Base-by-base conservation (phyloP, 495 filamentous ascomycete genomes). In the Cladorrhinum samala region DNA sequence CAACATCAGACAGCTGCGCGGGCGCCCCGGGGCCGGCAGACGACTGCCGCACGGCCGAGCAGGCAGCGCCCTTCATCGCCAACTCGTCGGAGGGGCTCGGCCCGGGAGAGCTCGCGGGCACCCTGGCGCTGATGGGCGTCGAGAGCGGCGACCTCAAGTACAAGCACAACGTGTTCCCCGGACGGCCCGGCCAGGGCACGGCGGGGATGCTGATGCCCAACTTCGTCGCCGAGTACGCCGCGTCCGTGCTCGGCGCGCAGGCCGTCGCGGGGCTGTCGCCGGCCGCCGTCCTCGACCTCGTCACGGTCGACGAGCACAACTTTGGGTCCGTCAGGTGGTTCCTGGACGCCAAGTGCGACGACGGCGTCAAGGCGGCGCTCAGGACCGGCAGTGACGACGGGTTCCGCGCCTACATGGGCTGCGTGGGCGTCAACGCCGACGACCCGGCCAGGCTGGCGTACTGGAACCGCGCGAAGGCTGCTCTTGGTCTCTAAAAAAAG, bases 311-410 rank as follows among this genome's bases (percentile, higher is more conserved):
- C 57, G 63, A 78, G 18, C 82, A 79, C 58, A 84, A 87, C 65
- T 95, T 91, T 66, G 86, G 77, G 2, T 81, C 76, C 24, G 90
- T 78, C 18, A 79, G 82, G 2, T 95, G 89, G 90, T 93, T 86
- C 61, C 55, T 88, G 38, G 80, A 65, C 4, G 85, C 75, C 1
- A 76, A 89, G 66, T 94, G 89, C 68, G 47, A 54, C 0, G 16
- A 51, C 3, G 65, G 60, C 6, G 72, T 84, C 36, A 63, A 75
- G 40, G 16, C 44, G 3, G 68, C 61, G 17, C 71, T 92, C 58
- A 68, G 72, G 56, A 49, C 54, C 9, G 81, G 76, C 1, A 69
- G 62, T 18, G 72, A 84, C 63, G 72, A 54, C 0, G 87, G 82
- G 0, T 92, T 79, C 71, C 24, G 60, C 30, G 64, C 60, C 4